phyloP scores from a whole-genome alignment of 2,329 filamentous ascomycete species.

The Colletotrichum sidae region DNA sequence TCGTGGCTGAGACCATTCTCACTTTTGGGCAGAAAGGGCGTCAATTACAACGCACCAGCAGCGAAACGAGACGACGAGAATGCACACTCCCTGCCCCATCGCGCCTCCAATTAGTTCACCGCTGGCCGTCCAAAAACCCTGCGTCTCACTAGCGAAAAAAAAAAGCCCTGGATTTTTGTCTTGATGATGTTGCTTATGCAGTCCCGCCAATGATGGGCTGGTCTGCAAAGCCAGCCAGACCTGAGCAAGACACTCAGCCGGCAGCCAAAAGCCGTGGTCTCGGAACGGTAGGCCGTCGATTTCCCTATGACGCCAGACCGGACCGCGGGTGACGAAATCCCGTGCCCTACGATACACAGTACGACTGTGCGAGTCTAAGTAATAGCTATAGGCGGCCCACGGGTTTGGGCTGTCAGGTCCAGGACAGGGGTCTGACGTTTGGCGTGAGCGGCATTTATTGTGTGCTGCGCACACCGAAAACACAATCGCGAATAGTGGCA shows the following conservation, averaged over 20 bases:
- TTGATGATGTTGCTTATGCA: no score
- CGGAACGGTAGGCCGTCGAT: neutral
- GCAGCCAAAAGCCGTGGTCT: neutral
- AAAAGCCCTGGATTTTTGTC: no score
- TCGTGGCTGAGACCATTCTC: no score
- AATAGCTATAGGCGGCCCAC: no score
- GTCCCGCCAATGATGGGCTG: no score
- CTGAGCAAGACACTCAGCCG: neutral
- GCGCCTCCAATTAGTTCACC: neutral
- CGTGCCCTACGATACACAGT: neutral
- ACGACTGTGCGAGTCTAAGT: no score
- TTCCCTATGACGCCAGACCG: constrained; percentile 31
- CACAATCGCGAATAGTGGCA: constrained; percentile 18
- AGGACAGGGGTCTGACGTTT: constrained; percentile 16
- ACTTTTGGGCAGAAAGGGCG: no score
- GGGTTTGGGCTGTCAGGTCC: neutral
- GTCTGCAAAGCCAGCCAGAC: neutral
- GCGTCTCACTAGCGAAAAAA: no score
- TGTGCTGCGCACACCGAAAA: neutral
- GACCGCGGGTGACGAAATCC: constrained; percentile 33
- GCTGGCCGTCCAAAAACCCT: no score
- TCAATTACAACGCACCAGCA: neutral
- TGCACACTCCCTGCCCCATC: constrained; percentile 25
- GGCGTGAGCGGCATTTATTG: neutral
- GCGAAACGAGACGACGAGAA: neutral